Conservation (phyloP, 2,329 filamentous ascomycete species). For the Fusarium siculi region DNA sequence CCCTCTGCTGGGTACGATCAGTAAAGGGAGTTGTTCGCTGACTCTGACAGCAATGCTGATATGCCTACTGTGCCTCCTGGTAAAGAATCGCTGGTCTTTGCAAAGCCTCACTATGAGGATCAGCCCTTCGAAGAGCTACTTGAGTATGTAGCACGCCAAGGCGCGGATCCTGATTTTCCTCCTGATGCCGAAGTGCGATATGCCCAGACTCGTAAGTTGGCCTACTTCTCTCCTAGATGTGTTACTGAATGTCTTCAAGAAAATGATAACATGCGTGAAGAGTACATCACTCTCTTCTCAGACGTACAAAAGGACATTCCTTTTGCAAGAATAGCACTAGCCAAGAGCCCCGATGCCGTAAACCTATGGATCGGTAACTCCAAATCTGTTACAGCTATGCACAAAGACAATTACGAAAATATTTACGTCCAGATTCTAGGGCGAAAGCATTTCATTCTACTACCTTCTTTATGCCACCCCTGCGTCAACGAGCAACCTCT, state of each 20-base stretch:
- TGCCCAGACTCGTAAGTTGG: constrained; percentile 74
- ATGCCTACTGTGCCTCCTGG: constrained; percentile 46
- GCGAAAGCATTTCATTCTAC: constrained; percentile 77
- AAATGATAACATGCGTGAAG: constrained; percentile 82
- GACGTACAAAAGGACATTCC: constrained; percentile 73
- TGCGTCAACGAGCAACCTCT: constrained; percentile 74
- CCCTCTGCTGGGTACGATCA: background rate
- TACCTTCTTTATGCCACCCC: constrained; percentile 76
- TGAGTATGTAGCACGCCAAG: constrained; percentile 68
- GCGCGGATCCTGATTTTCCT: constrained; percentile 52
- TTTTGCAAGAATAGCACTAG: constrained; percentile 78
- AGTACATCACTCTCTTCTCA: constrained; percentile 72
- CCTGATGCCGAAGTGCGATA: constrained; percentile 68
- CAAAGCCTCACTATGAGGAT: constrained; percentile 76
- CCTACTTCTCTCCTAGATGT: background rate
- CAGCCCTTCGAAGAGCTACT: constrained; percentile 73
- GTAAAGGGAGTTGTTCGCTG: background rate
- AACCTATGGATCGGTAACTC: constrained; percentile 87
- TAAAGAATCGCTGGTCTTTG: constrained; percentile 61
- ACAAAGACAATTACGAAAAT: constrained; percentile 89
- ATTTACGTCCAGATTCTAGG: constrained; percentile 82
- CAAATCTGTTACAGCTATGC: constrained; percentile 74
- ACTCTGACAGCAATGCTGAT: constrained; percentile 50
- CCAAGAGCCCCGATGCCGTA: constrained; percentile 74
- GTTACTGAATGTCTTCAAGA: constrained; percentile 56